Base-by-base conservation (phyloP, 202 grass and related monocot genomes). In the Panicum hallii region DNA sequence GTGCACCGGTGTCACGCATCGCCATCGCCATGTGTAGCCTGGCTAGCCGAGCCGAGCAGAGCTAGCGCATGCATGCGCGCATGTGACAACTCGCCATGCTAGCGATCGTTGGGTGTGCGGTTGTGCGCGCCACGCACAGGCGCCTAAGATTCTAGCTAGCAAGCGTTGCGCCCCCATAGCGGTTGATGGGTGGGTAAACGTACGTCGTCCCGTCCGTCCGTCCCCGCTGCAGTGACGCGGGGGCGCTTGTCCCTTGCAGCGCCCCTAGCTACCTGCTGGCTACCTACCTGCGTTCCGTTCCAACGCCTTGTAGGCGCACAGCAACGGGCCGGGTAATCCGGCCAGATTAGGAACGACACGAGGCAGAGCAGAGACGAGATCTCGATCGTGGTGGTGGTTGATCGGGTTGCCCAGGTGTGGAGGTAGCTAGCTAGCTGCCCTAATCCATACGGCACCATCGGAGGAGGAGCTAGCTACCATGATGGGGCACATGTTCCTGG, bases 31-130 rank as follows among this genome's bases (percentile, higher is more conserved):
- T 88, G 73, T 26, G 36, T 80, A 44, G 14, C 1, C 3, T 60
- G 14, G 34, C 68, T 40, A 30, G 55, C 53, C 16, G 15, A 48
- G 46, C 1, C 12, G 47, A 54, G 30, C 44, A 64, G 45, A 6
- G 50, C 26, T 68, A 68, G 32, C 20, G 53, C 54, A 49, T 49
- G 44, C 16, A 48, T 48, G 34, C 43, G 26, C 23, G 79, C 86
- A 88, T 74, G 75, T 79, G 81, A 79, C 87, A 79, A 43, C 67
- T 19, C 26, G 40, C 40, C 40, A 28, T 23, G 17, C 22, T 4
- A 54, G 64, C 22, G 11, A 67, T 73, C 17, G 66, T 84, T 88
- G 3, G 81, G 60, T 62, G 48, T 83, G 72, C 7, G 66, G 5
- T 58, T 63, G 20, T 79, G 32, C 11, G 74, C 23, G 74, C 44